Evolutionary conservation across 2,329 filamentous ascomycete species (phyloP).

Genomic region (Nemania diffusa): DNA sequence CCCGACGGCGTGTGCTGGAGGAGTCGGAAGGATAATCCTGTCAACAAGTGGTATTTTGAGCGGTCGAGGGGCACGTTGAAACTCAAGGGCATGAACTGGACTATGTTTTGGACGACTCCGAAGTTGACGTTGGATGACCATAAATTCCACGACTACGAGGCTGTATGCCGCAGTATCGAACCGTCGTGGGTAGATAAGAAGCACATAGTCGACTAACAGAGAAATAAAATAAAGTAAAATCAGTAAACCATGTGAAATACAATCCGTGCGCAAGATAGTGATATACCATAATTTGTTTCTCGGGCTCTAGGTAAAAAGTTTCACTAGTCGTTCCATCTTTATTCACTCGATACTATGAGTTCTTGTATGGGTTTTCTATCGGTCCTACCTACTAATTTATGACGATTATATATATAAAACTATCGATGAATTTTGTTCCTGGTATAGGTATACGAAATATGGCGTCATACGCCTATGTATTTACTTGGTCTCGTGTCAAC

Average conservation of each 20-base stretch:
- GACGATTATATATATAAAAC: background rate
- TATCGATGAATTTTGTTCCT: background rate
- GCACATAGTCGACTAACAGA: conserved; percentile 64
- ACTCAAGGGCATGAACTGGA: conserved; percentile 85
- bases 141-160: conserved; percentile 75
- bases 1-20: conserved; percentile 92
- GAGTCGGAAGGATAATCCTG: conserved; percentile 88
- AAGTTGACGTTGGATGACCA: conserved; percentile 66
- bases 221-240: conserved; percentile 7
- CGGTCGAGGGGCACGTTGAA: conserved; percentile 85
- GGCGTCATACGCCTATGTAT: conserved; percentile 3
- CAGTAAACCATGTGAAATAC: background rate
- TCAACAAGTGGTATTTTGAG: conserved; percentile 99
- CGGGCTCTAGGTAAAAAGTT: background rate
- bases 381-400: no score
- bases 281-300: background rate
- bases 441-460: background rate
- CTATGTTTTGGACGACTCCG: conserved; percentile 97
- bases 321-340: no score
- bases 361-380: no score
- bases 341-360: no score
- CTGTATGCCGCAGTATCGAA: conserved; percentile 73
- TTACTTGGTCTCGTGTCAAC: background rate
- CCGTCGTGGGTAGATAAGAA: conserved; percentile 73
- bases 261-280: background rate